Percentiles rank a stretch among this genome's conserved stretches.
These are phyloP conservation scores for Fragaria nilgerrensis DNA, from an alignment of 306 rosid genomes.

Conservation along the genomic window DNA sequence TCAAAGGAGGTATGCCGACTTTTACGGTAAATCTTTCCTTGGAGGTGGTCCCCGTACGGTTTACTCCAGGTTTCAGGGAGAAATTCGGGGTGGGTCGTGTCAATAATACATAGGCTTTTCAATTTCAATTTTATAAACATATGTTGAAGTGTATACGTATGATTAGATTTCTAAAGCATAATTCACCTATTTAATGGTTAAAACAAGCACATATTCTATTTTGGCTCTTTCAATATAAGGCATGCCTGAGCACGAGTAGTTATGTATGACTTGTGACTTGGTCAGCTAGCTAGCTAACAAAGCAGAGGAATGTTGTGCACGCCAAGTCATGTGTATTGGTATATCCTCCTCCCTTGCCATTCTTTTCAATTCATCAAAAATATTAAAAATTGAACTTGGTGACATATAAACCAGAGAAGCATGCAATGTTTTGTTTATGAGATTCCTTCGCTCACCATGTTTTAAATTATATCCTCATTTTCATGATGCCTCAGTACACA, in stretches of 20 bases:
- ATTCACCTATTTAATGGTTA: neutral
- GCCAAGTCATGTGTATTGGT: neutral
- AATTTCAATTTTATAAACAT: neutral
- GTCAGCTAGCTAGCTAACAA: neutral
- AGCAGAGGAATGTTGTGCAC: neutral
- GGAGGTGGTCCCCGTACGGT: too few relatives aligned
- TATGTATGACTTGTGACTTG: neutral
- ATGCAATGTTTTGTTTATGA: neutral
- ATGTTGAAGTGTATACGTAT: neutral
- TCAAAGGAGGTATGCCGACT: too few relatives aligned
- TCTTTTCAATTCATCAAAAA: neutral
- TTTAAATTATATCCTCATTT: neutral
- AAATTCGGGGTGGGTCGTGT: too few relatives aligned
- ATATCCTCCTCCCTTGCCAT: neutral
- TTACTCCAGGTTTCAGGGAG: too few relatives aligned
- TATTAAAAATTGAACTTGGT: too few relatives aligned
- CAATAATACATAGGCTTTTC: too few relatives aligned
- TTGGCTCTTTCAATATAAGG: too few relatives aligned
- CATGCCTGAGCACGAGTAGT: neutral
- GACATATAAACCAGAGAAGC: neutral
- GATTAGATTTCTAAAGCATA: neutral
- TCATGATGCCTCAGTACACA: neutral
- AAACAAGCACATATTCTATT: too few relatives aligned
- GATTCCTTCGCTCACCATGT: neutral
- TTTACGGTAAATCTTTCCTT: too few relatives aligned